phyloP scores from a whole-genome alignment of 805 yeast species.

The Cyberlindnera euphorbiae region DNA sequence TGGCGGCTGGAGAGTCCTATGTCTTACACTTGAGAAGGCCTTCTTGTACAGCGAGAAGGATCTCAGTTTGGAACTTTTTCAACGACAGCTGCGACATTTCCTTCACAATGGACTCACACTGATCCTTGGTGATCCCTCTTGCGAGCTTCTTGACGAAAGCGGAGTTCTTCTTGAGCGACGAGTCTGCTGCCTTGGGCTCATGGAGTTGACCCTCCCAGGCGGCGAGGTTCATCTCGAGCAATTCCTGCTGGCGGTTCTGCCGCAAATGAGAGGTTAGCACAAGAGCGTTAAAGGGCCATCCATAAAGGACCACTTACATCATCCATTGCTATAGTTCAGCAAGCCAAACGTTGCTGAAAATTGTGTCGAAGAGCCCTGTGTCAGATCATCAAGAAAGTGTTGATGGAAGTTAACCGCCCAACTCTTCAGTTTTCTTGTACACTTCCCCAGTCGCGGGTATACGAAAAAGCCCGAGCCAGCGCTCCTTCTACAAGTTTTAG shows the following conservation, averaged over 20 bases:
- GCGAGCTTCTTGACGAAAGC: slow-evolving; percentile 71
- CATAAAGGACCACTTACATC: slow-evolving; percentile 5
- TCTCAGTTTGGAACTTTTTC: slow-evolving; percentile 71
- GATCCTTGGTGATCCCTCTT: slow-evolving; percentile 50
- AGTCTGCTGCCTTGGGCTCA: slow-evolving; percentile 40
- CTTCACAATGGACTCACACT: slow-evolving; percentile 41
- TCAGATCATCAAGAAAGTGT: too few relatives aligned
- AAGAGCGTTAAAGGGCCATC: too few relatives aligned
- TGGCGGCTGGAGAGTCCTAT: slow-evolving; percentile 58
- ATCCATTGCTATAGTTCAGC: slow-evolving; percentile 4
- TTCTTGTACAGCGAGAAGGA: slow-evolving; percentile 58
- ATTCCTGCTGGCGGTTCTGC: slow-evolving; percentile 4
- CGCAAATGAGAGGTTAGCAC: too few relatives aligned
- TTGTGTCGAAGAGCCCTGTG: too few relatives aligned
- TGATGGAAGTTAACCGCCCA: too few relatives aligned
- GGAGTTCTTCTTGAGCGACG: slow-evolving; percentile 78
- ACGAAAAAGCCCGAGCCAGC: too few relatives aligned
- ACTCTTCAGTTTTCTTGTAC: too few relatives aligned
- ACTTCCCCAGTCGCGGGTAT: too few relatives aligned
- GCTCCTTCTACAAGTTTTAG: too few relatives aligned
- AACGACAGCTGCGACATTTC: slow-evolving; percentile 62
- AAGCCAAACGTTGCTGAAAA: too few relatives aligned
- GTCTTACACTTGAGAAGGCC: slow-evolving; percentile 48
- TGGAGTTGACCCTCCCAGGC: slow-evolving; percentile 21
- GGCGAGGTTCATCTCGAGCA: slow-evolving; percentile 9